Percentiles rank a stretch among this genome's conserved stretches.
phyloP scores from a whole-genome alignment of 257 asterid genomes.

The Primulina tabacum region DNA sequence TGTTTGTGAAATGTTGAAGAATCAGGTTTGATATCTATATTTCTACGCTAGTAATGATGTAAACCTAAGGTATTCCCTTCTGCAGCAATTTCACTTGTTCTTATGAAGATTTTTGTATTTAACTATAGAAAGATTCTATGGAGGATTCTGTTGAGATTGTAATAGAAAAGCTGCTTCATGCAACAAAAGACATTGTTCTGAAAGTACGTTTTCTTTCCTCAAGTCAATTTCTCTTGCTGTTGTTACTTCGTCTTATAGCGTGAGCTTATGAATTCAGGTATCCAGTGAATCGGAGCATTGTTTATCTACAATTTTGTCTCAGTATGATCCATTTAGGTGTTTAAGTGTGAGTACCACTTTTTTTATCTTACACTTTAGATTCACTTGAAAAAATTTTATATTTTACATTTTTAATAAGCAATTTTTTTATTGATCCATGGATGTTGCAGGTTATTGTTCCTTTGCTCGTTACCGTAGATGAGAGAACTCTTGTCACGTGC shows the following conservation, averaged over 20 bases:
- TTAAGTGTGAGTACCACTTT: slow-evolving; percentile 64
- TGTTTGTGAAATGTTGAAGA: slow-evolving; percentile 84
- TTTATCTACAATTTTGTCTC: slow-evolving; percentile 67
- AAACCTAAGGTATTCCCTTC: background rate
- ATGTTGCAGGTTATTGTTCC: slow-evolving; percentile 85
- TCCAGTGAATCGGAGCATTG: slow-evolving; percentile 88
- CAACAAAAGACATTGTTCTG: slow-evolving; percentile 64
- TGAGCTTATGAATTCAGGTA: slow-evolving; percentile 47
- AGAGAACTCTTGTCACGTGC: slow-evolving; percentile 93
- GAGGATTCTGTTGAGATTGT: slow-evolving; percentile 95
- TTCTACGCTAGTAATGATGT: background rate
- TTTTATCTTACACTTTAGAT: slow-evolving; percentile 11
- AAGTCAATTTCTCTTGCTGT: slow-evolving; percentile 5
- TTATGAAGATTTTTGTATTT: background rate
- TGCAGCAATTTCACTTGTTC: slow-evolving; percentile 15
- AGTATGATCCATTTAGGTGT: slow-evolving; percentile 88
- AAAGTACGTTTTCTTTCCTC: slow-evolving; percentile 52
- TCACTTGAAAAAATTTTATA: background rate
- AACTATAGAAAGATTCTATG: slow-evolving; percentile 73
- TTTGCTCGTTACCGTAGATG: slow-evolving; percentile 92
- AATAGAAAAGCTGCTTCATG: slow-evolving; percentile 84
- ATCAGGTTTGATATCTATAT: slow-evolving; percentile 60
- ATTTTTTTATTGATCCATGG: slow-evolving; percentile 17
- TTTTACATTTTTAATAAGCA: background rate
- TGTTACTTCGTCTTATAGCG: slow-evolving; percentile 22